Evolutionary conservation across 2,329 filamentous ascomycete species (phyloP).

Genomic region (Ceratocystis papillata): DNA sequence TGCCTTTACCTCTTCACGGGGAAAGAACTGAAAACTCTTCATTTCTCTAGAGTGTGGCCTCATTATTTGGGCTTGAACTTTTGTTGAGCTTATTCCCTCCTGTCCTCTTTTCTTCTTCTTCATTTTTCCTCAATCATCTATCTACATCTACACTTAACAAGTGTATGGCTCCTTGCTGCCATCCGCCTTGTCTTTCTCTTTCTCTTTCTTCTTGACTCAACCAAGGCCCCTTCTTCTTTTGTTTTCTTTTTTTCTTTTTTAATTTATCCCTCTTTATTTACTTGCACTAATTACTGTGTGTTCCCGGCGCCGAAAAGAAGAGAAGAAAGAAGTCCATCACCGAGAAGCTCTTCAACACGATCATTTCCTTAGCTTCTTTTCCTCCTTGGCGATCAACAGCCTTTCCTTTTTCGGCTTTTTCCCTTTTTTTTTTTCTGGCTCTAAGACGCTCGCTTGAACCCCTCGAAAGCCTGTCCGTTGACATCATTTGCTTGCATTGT

Average conservation of each 20-base stretch:
- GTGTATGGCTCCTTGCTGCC: background rate
- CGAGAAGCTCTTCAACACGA: background rate
- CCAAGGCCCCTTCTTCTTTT: background rate
- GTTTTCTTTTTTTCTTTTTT: background rate
- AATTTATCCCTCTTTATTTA: conserved; percentile 13
- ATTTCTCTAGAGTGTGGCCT: background rate
- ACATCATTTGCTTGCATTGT: conserved; percentile 8
- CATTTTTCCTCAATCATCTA: background rate
- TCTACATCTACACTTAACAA: conserved; percentile 4
- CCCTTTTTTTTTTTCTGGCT: background rate
- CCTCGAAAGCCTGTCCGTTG: background rate
- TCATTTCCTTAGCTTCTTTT: background rate
- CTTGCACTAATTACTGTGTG: conserved; percentile 6
- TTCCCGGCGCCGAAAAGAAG: background rate
- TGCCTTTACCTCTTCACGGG: background rate
- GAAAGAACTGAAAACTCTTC: conserved; percentile 14
- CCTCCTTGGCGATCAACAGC: background rate
- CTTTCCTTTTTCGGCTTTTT: conserved; percentile 3
- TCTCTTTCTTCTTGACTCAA: background rate
- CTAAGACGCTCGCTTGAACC: background rate
- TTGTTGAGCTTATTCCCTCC: background rate
- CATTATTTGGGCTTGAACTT: background rate
- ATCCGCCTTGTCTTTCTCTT: background rate
- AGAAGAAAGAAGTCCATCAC: background rate
- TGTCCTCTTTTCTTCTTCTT: background rate